Conservation (phyloP, 1,139 yeast genomes). For the Geotrichum candidum region DNA sequence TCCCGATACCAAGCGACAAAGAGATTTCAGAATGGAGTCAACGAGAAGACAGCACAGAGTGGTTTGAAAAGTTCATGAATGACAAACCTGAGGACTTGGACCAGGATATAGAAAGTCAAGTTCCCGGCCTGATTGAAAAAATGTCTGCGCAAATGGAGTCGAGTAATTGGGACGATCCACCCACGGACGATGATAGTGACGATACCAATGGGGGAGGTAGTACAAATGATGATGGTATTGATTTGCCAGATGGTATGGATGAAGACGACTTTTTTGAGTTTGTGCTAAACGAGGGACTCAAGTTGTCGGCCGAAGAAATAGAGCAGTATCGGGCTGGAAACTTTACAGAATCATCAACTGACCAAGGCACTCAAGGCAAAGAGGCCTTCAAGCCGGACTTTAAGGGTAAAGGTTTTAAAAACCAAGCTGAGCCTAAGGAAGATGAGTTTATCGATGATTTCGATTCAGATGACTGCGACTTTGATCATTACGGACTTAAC, state of each 20-base stretch:
- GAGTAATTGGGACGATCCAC: not conserved
- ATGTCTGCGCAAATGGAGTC: conserved; percentile 13
- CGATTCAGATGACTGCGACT: not conserved
- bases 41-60: not conserved
- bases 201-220: conserved; percentile 27
- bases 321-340: conserved; percentile 30
- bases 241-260: conserved; percentile 37
- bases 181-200: conserved; percentile 28
- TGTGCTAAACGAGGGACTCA: conserved; percentile 48
- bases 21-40: not conserved
- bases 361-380: not conserved
- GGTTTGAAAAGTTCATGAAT: not conserved
- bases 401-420: not conserved
- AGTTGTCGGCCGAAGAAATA: conserved; percentile 40
- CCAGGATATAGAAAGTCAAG: conserved; percentile 15
- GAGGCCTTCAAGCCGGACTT: not conserved
- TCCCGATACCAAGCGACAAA: not conserved
- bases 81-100: conserved; percentile 15
- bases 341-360: not conserved
- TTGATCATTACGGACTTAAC: not conserved
- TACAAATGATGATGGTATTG: conserved; percentile 19
- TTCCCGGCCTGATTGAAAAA: conserved; percentile 26
- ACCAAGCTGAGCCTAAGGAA: not conserved
- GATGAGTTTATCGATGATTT: not conserved
- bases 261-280: conserved; percentile 63